These are phyloP conservation scores for Citrus hindsii DNA, from an alignment of 345 rosid genomes.

Conservation along the genomic window DNA sequence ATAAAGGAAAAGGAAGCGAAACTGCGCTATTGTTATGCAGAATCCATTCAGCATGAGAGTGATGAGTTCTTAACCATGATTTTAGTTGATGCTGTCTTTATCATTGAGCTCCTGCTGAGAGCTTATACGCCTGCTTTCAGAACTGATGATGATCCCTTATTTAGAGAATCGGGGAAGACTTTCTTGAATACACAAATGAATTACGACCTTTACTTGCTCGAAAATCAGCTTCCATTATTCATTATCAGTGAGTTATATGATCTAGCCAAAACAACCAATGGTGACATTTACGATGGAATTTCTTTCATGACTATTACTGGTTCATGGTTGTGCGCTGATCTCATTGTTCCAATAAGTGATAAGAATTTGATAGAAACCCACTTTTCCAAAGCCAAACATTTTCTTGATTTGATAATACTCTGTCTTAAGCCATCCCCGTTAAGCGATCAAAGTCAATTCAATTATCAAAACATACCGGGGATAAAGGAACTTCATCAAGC, in stretches of 20 bases:
- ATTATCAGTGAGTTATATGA: constrained; percentile 7
- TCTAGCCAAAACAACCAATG: not conserved
- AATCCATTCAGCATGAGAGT: not conserved
- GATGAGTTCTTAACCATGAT: constrained; percentile 17
- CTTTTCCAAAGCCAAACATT: not conserved
- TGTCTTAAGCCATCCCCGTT: not conserved
- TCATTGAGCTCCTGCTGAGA: constrained; percentile 9
- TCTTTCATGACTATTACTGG: not conserved
- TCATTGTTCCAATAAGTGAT: not conserved
- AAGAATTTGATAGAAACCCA: not conserved
- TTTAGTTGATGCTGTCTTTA: constrained; percentile 13
- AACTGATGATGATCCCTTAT: not conserved
- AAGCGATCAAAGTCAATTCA: not conserved
- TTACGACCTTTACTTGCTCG: constrained; percentile 13
- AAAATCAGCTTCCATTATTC: constrained; percentile 33
- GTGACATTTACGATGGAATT: not conserved
- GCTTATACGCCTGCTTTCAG: not conserved
- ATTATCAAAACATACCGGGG: not conserved
- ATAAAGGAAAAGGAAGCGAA: not conserved
- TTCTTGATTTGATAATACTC: not conserved
- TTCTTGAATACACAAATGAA: too few relatives aligned
- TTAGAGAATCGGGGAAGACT: not conserved
- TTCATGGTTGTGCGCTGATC: too few relatives aligned
- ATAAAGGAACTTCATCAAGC: not conserved
- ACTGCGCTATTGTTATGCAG: not conserved